A percentile compares a stretch with the other conserved stretches of the same genome.
phyloP scores from a whole-genome alignment of 2,329 filamentous ascomycete species.

The Clarireedia sp. region DNA sequence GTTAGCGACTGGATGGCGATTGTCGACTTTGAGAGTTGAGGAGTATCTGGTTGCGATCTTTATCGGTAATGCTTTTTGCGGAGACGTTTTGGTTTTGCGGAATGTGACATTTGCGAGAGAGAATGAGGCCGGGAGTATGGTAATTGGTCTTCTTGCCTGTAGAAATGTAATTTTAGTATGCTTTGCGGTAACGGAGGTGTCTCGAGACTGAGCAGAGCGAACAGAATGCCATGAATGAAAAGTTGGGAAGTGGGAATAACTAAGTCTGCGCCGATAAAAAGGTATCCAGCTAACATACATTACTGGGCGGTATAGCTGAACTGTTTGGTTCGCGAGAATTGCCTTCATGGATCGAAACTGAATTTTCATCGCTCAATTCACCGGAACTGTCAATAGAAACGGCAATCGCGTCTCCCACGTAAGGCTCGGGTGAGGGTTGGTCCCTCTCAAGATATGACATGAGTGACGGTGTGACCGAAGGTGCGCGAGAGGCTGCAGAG shows the following conservation, averaged over 20 bases:
- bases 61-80: neutral
- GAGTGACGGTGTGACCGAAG: constrained; percentile 17
- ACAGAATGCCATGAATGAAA: neutral
- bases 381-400: constrained; percentile 7
- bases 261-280: neutral
- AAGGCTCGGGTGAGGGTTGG: constrained; percentile 15
- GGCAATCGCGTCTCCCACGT: constrained; percentile 12
- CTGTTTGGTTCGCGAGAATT: neutral
- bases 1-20: neutral
- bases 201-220: neutral
- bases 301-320: neutral
- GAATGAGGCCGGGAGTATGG: constrained; percentile 5
- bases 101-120: constrained; percentile 17
- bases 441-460: constrained; percentile 13
- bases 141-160: constrained; percentile 10
- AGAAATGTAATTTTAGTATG: neutral
- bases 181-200: neutral
- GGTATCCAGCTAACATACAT: neutral
- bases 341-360: neutral
- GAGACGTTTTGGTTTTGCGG: constrained; percentile 8
- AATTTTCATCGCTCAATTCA: neutral
- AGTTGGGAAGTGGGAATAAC: neutral
- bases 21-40: neutral
- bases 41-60: neutral
- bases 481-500: constrained; percentile 10